A percentile compares a stretch with the other conserved stretches of the same genome.
These are phyloP conservation scores for Parafenestella ontariensis DNA, from an alignment of 2,329 filamentous ascomycete species.

Conservation along the genomic window DNA sequence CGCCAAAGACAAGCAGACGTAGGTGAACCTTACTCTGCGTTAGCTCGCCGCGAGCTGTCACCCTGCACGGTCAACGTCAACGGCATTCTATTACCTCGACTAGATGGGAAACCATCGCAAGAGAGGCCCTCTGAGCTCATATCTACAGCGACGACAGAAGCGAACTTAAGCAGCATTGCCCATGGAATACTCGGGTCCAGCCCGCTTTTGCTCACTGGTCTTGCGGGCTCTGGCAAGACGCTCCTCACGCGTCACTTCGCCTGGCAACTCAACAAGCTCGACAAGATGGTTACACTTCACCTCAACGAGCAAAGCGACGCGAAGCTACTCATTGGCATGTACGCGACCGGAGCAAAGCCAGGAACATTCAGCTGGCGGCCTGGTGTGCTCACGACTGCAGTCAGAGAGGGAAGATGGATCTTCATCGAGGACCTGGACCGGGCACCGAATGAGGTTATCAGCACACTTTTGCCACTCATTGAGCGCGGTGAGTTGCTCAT, in stretches of 20 bases:
- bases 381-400: slow-evolving; percentile 91
- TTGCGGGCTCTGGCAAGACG: slow-evolving; percentile 90
- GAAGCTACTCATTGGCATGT: slow-evolving; percentile 93
- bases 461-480: slow-evolving; percentile 88
- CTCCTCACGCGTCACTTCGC: slow-evolving; percentile 83
- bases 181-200: slow-evolving; percentile 69
- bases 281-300: slow-evolving; percentile 89
- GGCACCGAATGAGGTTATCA: slow-evolving; percentile 93
- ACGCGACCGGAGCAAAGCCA: slow-evolving; percentile 85
- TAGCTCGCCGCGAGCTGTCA: slow-evolving; percentile 32
- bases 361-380: slow-evolving; percentile 92
- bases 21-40: neutral
- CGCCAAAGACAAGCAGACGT: slow-evolving; percentile 5
- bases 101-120: slow-evolving; percentile 38
- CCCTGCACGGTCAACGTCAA: slow-evolving; percentile 43
- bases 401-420: slow-evolving; percentile 94
- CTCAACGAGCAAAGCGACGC: slow-evolving; percentile 98
- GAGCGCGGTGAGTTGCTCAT: slow-evolving; percentile 91
- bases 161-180: slow-evolving; percentile 75
- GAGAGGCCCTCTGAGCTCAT: slow-evolving; percentile 43
- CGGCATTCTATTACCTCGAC: slow-evolving; percentile 49
- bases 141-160: slow-evolving; percentile 75
- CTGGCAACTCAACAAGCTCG: slow-evolving; percentile 76
- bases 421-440: slow-evolving; percentile 96
- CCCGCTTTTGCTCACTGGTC: slow-evolving; percentile 81